Conservation (phyloP, 257 asterid genomes). For the Penstemon barbatus region DNA sequence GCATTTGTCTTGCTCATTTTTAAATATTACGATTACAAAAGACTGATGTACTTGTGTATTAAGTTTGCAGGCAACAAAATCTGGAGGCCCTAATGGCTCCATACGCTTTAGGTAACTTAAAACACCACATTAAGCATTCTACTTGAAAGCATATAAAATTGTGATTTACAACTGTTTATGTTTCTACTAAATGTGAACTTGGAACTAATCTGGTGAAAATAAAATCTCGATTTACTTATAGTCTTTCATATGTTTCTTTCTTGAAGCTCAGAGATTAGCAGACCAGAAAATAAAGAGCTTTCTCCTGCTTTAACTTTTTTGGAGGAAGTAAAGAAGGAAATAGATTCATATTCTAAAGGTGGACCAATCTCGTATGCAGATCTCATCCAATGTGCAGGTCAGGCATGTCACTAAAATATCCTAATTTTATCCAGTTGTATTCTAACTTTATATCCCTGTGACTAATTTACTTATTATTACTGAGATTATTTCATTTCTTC, state of each 20-base stretch:
- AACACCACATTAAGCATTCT: slow-evolving; percentile 9
- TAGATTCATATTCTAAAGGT: slow-evolving; percentile 74
- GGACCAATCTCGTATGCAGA: slow-evolving; percentile 92
- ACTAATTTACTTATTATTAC: not conserved
- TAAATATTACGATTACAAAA: slow-evolving; percentile 24
- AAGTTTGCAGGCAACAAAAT: slow-evolving; percentile 78
- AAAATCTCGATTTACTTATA: slow-evolving; percentile 25
- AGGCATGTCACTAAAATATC: slow-evolving; percentile 14
- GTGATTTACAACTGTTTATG: slow-evolving; percentile 1
- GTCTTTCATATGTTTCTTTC: slow-evolving; percentile 38
- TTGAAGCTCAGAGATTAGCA: slow-evolving; percentile 96
- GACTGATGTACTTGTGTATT: slow-evolving; percentile 34
- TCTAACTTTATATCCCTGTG: slow-evolving; percentile 1
- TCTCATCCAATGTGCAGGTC: slow-evolving; percentile 85
- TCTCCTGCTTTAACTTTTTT: slow-evolving; percentile 61
- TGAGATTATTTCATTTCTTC: slow-evolving; percentile 8
- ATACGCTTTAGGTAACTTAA: slow-evolving; percentile 82
- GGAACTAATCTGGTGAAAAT: not conserved
- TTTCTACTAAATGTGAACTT: not conserved
- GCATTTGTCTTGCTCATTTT: slow-evolving; percentile 21
- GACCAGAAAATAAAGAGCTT: slow-evolving; percentile 90
- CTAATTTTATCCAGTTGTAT: not conserved
- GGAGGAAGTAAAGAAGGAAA: slow-evolving; percentile 85
- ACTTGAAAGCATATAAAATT: slow-evolving; percentile 1
- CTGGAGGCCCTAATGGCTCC: slow-evolving; percentile 98